Percentiles rank a stretch among this genome's conserved stretches.
Conservation (phyloP, 768 basidiomycete genomes). For the Gymnopilus dilepis region DNA sequence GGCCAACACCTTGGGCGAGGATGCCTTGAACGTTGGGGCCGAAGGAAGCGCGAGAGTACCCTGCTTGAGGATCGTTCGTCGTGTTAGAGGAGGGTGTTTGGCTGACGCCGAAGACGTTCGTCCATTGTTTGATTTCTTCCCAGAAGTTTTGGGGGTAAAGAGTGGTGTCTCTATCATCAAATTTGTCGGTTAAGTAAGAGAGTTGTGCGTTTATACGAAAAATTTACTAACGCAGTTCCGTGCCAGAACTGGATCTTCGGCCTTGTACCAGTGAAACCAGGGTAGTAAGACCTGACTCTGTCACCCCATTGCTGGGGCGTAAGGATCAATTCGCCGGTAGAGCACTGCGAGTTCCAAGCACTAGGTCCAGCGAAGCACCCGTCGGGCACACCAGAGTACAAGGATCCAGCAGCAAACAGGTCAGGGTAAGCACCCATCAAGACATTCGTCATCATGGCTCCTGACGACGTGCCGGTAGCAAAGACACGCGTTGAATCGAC, state of each 20-base stretch:
- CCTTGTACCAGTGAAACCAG: conserved; percentile 58
- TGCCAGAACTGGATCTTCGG: conserved; percentile 63
- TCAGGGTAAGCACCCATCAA: conserved; percentile 60
- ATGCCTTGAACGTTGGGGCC: conserved; percentile 56
- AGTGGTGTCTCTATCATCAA: conserved; percentile 46
- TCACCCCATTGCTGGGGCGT: conserved; percentile 57
- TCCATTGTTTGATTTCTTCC: conserved; percentile 63
- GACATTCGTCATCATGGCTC: conserved; percentile 67
- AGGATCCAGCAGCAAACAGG: conserved; percentile 52
- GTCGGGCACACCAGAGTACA: conserved; percentile 57
- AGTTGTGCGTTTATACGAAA: background rate
- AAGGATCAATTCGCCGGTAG: conserved; percentile 46
- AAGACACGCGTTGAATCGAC: conserved; percentile 53
- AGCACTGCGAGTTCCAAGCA: conserved; percentile 52
- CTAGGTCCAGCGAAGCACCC: conserved; percentile 57
- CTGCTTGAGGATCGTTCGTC: conserved; percentile 44
- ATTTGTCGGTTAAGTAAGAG: background rate
- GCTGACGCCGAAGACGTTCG: conserved; percentile 54
- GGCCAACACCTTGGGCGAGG: conserved; percentile 52
- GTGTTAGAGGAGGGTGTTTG: conserved; percentile 48
- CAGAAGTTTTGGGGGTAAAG: conserved; percentile 56
- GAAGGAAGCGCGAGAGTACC: conserved; percentile 54
- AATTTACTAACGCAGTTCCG: conserved; percentile 44
- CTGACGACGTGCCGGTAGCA: conserved; percentile 58
- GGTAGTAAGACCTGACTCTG: conserved; percentile 49